Percentiles rank a stretch among this genome's conserved stretches.
Evolutionary conservation across 2,329 filamentous ascomycete species (phyloP).

Genomic region (Aureobasidium sp.): DNA sequence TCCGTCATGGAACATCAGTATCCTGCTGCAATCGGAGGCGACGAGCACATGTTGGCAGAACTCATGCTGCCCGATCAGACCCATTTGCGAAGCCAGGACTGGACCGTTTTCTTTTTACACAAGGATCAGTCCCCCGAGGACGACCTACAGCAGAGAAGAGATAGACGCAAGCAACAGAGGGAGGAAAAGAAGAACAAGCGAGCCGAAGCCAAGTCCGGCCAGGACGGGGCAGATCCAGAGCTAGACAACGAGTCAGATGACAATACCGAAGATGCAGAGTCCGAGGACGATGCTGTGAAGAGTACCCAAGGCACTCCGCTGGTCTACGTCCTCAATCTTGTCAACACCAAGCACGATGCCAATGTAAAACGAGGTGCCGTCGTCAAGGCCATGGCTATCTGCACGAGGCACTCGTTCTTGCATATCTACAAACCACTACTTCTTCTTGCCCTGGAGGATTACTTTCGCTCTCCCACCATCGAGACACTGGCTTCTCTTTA

Average conservation of each 20-base stretch:
- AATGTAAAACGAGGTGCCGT: constrained; percentile 86
- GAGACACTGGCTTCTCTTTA: constrained; percentile 87
- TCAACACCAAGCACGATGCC: constrained; percentile 96
- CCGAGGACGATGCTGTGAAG: constrained; percentile 45
- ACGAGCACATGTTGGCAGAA: constrained; percentile 96
- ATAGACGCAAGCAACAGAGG: constrained; percentile 31
- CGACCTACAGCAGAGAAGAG: constrained; percentile 45
- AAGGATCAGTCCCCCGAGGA: constrained; percentile 69
- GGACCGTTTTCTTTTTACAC: constrained; percentile 98
- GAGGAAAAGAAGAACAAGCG: constrained; percentile 30
- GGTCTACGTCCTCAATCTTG: constrained; percentile 93
- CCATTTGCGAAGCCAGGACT: constrained; percentile 90
- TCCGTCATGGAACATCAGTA: constrained; percentile 99
- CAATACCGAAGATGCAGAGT: constrained; percentile 39
- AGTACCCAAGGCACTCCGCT: constrained; percentile 76
- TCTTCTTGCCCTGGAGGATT: constrained; percentile 86
- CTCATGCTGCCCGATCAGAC: constrained; percentile 97
- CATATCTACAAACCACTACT: constrained; percentile 99
- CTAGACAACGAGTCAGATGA: constrained; percentile 48
- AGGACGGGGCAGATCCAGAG: constrained; percentile 36
- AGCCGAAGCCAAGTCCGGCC: constrained; percentile 42
- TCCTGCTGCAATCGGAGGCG: constrained; percentile 86
- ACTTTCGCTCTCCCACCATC: constrained; percentile 84
- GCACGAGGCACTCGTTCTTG: constrained; percentile 91
- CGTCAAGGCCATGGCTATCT: constrained; percentile 98